These are phyloP conservation scores for Tubosaeta sp. DNA, from an alignment of 768 basidiomycete genomes.

Conservation along the genomic window DNA sequence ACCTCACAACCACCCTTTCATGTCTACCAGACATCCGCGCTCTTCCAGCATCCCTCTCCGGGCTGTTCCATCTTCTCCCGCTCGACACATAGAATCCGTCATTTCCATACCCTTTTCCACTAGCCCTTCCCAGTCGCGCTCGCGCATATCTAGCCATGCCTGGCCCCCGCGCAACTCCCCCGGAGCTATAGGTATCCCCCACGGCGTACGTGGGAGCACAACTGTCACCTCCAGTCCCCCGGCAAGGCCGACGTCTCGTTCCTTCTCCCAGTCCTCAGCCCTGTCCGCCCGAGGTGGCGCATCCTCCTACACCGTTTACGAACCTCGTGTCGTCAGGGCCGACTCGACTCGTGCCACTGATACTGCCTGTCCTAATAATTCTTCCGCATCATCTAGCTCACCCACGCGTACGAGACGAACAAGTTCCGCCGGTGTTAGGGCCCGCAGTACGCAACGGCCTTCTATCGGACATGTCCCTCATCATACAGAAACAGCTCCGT, in stretches of 20 bases:
- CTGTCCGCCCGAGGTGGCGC: constrained; percentile 30
- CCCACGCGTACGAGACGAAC: constrained; percentile 46
- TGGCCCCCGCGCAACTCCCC: constrained; percentile 25
- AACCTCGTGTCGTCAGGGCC: constrained; percentile 69
- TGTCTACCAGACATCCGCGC: constrained; percentile 52
- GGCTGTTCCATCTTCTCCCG: constrained; percentile 41
- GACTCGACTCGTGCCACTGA: constrained; percentile 43
- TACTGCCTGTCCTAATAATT: constrained; percentile 34
- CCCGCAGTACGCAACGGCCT: constrained; percentile 21
- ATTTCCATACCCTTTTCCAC: constrained; percentile 57
- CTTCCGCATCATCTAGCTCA: constrained; percentile 38
- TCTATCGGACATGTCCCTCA: constrained; percentile 28
- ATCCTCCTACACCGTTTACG: constrained; percentile 37
- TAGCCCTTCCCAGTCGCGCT: constrained; percentile 35
- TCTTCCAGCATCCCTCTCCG: constrained; percentile 67
- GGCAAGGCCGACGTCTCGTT: constrained; percentile 40
- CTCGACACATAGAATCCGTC: constrained; percentile 60
- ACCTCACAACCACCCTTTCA: constrained; percentile 19
- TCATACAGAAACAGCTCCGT: constrained; percentile 36
- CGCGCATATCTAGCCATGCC: constrained; percentile 35
- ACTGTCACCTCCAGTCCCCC: constrained; percentile 34
- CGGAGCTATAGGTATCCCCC: constrained; percentile 35
- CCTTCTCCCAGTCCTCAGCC: constrained; percentile 36
- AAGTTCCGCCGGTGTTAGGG: constrained; percentile 34
- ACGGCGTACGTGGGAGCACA: constrained; percentile 36